Base-by-base conservation (phyloP, 2,329 filamentous ascomycete genomes). In the Scedosporium apiospermum region DNA sequence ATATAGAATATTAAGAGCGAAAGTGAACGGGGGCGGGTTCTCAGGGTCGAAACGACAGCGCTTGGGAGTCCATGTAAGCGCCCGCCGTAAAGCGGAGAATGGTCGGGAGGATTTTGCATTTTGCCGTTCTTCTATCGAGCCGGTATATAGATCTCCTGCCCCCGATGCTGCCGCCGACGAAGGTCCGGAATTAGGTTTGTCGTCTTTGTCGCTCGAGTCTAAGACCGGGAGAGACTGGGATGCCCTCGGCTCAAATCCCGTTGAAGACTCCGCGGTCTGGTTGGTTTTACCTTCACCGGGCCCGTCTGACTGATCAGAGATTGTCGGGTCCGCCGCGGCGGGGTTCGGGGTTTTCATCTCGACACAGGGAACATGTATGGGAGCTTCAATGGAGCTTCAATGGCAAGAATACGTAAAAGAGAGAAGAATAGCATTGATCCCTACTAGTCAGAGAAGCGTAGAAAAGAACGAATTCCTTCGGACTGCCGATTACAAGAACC, bases 1-100 rank as follows among this genome's bases (percentile, higher is more conserved):
- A 65, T 91, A 91, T 1, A 93, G 74, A 2, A 91, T 71, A 68
- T 93, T 93, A 70, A 90, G 76, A 2, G 78, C 76, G 67, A 90
- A 75, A 1, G 83, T 88, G 72, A 93, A 91, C 38, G 80, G 77
- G 0, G 88, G 88, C 6, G 89, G 89, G 62, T 82, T 80, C 0
- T 82, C 72, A 0, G 85, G 80, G 67, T 91, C 80, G 76, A 87
- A 93, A 57, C 89, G 84, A 71, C 88, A 89, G 66, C 82, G 79
- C 61, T 78, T 78, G 0, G 89, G 89, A 42, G 82, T 85, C 80
- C 83, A 90, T 42, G 76, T 76, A 16, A 87, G 59, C 4, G 63
- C 26, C 2, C 34, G 30, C 18, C 51, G 51, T 16, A 65, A 26
- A 9, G 42, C 57, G 57, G 57, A 23, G 10, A 55, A 55, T 18